Evolutionary conservation across 164 flowering plant species (phyloP).

Genomic region (Cinnamomum micranthum): DNA sequence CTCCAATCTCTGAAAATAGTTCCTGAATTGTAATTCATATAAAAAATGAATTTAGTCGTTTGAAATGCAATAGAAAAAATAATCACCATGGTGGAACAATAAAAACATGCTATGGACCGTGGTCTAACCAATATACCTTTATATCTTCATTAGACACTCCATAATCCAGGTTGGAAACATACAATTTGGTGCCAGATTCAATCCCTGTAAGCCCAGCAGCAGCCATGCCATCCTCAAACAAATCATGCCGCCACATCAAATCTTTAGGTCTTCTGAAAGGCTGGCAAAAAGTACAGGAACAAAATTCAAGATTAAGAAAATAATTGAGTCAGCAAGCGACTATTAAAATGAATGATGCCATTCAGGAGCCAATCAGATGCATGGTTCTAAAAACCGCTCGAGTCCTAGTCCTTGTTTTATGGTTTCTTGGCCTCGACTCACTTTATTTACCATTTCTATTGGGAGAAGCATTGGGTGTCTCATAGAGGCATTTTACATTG

Average conservation of each 20-base stretch:
- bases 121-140: slow-evolving; percentile 47
- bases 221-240: slow-evolving; percentile 73
- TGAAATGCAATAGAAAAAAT: background rate
- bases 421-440: too few species aligned
- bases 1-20: slow-evolving; percentile 85
- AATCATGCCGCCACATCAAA: slow-evolving; percentile 71
- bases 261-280: slow-evolving; percentile 52
- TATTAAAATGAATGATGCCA: slow-evolving; percentile 26
- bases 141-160: slow-evolving; percentile 88
- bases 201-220: slow-evolving; percentile 70
- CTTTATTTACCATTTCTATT: too few species aligned
- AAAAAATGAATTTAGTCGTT: background rate
- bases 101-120: background rate
- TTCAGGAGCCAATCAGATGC: slow-evolving; percentile 33
- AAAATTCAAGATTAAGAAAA: slow-evolving; percentile 34
- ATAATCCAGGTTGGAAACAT: slow-evolving; percentile 75
- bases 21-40: slow-evolving; percentile 45
- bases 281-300: slow-evolving; percentile 45
- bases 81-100: background rate
- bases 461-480: background rate
- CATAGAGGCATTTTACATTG: slow-evolving; percentile 18
- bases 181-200: slow-evolving; percentile 68
- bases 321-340: slow-evolving; percentile 46
- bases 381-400: background rate
- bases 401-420: too few species aligned